These are phyloP conservation scores for Paradendryphiella salina DNA, from an alignment of 2,329 filamentous ascomycete genomes.

Conservation along the genomic window DNA sequence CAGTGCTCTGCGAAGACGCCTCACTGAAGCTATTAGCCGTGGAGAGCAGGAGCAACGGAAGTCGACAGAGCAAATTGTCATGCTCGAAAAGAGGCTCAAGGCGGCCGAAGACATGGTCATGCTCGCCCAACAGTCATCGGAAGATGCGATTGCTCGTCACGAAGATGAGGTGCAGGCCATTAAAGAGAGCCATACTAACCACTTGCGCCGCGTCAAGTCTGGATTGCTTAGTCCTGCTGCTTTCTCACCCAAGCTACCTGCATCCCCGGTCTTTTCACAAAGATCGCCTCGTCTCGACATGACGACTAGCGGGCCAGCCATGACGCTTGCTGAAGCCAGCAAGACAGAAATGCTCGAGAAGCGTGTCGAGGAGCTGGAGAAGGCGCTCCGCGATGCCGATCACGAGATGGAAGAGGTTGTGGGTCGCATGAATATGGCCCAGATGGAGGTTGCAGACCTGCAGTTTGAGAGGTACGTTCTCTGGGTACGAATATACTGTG, in stretches of 20 bases:
- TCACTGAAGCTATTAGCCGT: conserved; percentile 76
- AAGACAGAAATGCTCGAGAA: conserved; percentile 76
- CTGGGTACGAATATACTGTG: conserved; percentile 13
- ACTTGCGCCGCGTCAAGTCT: conserved; percentile 72
- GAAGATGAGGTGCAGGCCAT: conserved; percentile 81
- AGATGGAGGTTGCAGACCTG: conserved; percentile 80
- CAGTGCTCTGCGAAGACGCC: conserved; percentile 70
- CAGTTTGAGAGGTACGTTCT: conserved; percentile 64
- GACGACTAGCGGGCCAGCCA: conserved; percentile 63
- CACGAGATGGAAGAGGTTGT: conserved; percentile 83
- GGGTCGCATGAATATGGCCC: conserved; percentile 76
- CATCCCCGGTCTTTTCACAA: conserved; percentile 64
- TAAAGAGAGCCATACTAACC: conserved; percentile 74
- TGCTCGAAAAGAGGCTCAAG: conserved; percentile 79
- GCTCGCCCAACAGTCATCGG: conserved; percentile 79
- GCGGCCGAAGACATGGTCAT: conserved; percentile 82
- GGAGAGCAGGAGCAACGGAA: conserved; percentile 82
- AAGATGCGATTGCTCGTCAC: conserved; percentile 79
- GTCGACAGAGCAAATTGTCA: conserved; percentile 79
- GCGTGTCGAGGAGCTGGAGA: conserved; percentile 82
- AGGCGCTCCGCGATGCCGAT: conserved; percentile 74
- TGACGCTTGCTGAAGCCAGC: conserved; percentile 67
- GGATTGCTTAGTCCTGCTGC: conserved; percentile 52
- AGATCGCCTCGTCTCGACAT: conserved; percentile 64
- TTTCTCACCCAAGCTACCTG: conserved; percentile 63